These are phyloP conservation scores for Linum tenue DNA, from an alignment of 345 rosid species.

Conservation along the genomic window DNA sequence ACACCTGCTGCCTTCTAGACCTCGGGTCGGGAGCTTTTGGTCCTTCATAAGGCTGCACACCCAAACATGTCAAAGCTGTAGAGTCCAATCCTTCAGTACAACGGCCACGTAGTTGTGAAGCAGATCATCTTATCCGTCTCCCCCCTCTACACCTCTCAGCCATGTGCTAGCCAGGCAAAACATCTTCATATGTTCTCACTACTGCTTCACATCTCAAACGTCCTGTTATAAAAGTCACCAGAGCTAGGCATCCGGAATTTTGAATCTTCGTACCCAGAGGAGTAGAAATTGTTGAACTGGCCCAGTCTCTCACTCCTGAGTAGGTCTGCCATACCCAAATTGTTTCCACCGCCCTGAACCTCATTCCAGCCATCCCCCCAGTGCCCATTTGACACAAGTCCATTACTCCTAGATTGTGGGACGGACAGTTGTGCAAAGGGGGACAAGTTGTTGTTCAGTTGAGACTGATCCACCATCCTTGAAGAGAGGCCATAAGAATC, in stretches of 20 bases:
- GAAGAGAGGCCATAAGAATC: constrained; percentile 23
- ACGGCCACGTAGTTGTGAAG: constrained; percentile 3
- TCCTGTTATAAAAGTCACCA: neutral
- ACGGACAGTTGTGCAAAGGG: constrained; percentile 20
- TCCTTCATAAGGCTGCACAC: constrained; percentile 31
- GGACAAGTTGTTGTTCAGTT: constrained; percentile 17
- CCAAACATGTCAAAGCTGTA: constrained; percentile 8
- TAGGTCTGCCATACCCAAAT: constrained; percentile 24
- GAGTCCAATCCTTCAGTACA: constrained; percentile 18
- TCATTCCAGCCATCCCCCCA: constrained; percentile 39
- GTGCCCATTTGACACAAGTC: constrained; percentile 25
- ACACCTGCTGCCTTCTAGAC: constrained; percentile 34
- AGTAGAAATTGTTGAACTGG: constrained; percentile 14
- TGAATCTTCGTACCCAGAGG: neutral
- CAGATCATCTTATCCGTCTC: neutral
- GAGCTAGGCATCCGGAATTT: neutral
- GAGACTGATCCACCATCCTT: constrained; percentile 24
- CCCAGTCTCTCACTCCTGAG: constrained; percentile 29
- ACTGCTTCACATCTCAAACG: neutral
- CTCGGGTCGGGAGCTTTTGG: constrained; percentile 18
- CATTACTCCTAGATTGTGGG: constrained; percentile 24
- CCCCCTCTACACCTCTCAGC: constrained; percentile 3
- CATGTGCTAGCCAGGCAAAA: constrained; percentile 17
- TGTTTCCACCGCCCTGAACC: constrained; percentile 17
- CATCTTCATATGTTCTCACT: constrained; percentile 2